Base-by-base conservation (phyloP, 2,329 filamentous ascomycete species). In the Penicillium sp. region DNA sequence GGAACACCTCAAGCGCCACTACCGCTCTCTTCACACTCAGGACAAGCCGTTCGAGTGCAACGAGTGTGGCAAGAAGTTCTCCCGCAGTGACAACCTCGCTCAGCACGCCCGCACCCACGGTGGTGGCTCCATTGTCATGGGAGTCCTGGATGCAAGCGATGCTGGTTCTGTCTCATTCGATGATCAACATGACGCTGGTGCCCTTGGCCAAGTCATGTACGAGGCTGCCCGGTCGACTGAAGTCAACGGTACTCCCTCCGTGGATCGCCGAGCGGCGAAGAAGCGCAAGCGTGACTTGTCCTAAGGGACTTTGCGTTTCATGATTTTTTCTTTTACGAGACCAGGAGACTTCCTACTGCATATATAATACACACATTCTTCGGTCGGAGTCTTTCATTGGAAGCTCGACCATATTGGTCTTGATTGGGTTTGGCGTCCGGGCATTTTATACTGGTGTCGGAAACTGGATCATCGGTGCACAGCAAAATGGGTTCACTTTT, bases 41-140 rank as follows among this genome's bases (percentile, higher is more conserved):
- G 94, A 97, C 75, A 99, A 97, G 87, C 94, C 94, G 6, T 99
- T 97, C 70, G 91, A 96, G 80, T 99, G 94, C 83, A 86, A 87
- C 65, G 93, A 99, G 80, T 99, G 94, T 72, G 93, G 94, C 69
- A 99, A 99, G 89, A 97, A 96, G 82, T 99, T 97, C 81, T 97
- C 93, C 21, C 89, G 94, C 69, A 96, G 91, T 68, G 94, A 99
- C 79, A 99, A 99, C 82, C 85, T 99, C 17, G 90, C 92, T 25
- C 94, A 99, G 79, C 94, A 99, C 75, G 89, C 94, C 63, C 87
- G 94, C 62, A 99, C 94, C 5, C 94, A 99, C 72, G 92, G 92
- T 56, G 89, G 88, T 58, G 91, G 92, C 61, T 90, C 92, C 60
- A 90, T 97, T 65, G 88, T 96, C 70, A 93, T 97, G 89, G 90